phyloP scores from a whole-genome alignment of 2,329 filamentous ascomycete genomes.

The Zelopaecilomyces penicillatus region DNA sequence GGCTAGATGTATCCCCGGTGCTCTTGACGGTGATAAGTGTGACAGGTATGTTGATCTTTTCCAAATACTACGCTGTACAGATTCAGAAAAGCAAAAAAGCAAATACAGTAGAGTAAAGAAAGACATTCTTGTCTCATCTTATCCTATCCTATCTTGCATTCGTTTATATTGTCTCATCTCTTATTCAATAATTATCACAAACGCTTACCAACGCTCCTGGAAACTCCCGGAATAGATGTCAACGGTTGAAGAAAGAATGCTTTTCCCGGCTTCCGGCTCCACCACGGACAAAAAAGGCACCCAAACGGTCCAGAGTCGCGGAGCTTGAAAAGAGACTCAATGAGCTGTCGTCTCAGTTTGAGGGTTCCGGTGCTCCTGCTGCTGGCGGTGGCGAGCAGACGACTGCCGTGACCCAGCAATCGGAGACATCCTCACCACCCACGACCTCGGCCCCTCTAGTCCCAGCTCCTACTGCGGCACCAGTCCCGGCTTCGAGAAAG shows the following conservation, averaged over 20 bases:
- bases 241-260: conserved; percentile 40
- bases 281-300: conserved; percentile 37
- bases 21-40: conserved; percentile 31
- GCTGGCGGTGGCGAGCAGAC: not conserved
- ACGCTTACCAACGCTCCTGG: no score
- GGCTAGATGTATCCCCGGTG: conserved; percentile 38
- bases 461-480: conserved; percentile 3
- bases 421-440: conserved; percentile 6
- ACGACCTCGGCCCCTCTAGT: conserved; percentile 2
- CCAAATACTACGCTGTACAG: not conserved
- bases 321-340: conserved; percentile 43
- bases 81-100: no score
- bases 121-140: no score
- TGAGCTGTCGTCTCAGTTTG: conserved; percentile 39
- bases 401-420: not conserved
- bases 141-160: no score
- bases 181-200: no score
- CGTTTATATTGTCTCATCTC: no score
- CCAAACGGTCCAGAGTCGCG: conserved; percentile 40
- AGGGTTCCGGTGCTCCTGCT: conserved; percentile 16
- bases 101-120: no score
- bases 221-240: conserved; percentile 27
- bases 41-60: conserved; percentile 32
- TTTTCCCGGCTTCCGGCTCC: conserved; percentile 39
- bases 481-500: not conserved